These are phyloP conservation scores for Theobroma grandiflorum DNA, from an alignment of 441 rosid genomes.

Conservation along the genomic window DNA sequence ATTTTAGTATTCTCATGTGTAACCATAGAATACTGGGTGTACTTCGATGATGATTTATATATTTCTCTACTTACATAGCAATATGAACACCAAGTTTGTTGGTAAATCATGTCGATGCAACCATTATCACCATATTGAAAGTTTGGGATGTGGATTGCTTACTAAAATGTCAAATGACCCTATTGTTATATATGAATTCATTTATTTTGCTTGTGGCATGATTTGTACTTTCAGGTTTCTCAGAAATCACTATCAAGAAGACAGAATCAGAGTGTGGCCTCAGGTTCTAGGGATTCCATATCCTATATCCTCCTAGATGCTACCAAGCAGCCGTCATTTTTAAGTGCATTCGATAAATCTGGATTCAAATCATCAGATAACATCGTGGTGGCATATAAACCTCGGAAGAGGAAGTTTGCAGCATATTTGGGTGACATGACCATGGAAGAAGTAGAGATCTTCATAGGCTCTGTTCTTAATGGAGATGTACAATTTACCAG, in stretches of 20 bases:
- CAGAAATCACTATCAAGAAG: conserved; percentile 76
- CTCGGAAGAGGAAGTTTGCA: conserved; percentile 71
- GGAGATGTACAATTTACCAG: conserved; percentile 73
- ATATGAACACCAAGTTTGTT: not conserved
- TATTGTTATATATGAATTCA: not conserved
- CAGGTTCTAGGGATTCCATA: conserved; percentile 51
- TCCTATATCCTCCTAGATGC: conserved; percentile 77
- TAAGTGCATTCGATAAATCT: conserved; percentile 66
- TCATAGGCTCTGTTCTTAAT: conserved; percentile 67
- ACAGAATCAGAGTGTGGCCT: conserved; percentile 48
- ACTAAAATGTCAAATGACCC: not conserved
- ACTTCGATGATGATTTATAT: not conserved
- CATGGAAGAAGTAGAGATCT: conserved; percentile 70
- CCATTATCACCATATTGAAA: not conserved
- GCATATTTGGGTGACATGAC: conserved; percentile 48
- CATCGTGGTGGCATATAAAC: conserved; percentile 78
- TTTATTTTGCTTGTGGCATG: not conserved
- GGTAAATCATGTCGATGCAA: not conserved
- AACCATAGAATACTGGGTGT: not conserved
- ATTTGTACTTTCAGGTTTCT: conserved; percentile 64
- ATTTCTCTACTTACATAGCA: not conserved
- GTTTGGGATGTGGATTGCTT: not conserved
- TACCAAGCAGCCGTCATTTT: conserved; percentile 62
- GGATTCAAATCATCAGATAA: conserved; percentile 63
- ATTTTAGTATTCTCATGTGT: not conserved